Base-by-base conservation (phyloP, 106 monocot species). In the Phalaenopsis equestris region DNA sequence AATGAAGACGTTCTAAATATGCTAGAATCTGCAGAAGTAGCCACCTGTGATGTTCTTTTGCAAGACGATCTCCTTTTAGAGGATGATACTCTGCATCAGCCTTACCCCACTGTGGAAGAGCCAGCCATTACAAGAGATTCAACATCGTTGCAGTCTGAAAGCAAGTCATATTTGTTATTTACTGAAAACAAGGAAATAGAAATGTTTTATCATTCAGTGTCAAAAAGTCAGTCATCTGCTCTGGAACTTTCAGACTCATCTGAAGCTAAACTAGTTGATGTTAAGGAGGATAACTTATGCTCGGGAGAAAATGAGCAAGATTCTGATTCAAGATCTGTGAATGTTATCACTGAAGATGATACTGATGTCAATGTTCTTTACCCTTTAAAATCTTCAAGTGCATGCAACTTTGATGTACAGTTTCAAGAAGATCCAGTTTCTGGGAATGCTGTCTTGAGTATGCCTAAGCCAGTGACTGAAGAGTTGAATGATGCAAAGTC, bases 291-390 rank as follows among this genome's bases (percentile, higher is more conserved):
- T 72, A 24, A 55, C 57, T 6, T 73, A 76, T 79, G 9, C 75
- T 82, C 79, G 42, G 56, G 68, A 75, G 78, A 76, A 80, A 82
- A 70, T 58, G 65, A 84, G 82, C 76, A 85, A 78, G 49, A 76
- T 79, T 67, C 41, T 49, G 14, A 21, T 80, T 67, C 82, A 79
- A 75, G 74, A 41, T 76, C 76, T 76, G 49, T 12, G 21, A 49
- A 76, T 76, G 43, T 75, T 43, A n/a, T 45, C 18, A 76, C 15
- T 24, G 23, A 24, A 23, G 49, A 76, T 11, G 49, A 24, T 42
- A 49, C 10, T 52, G 49, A 76, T 49, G 21, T 10, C 10, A 6
- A 52, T 43, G 49, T 49, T 47, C 76, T 76, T 76, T 76, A 23
- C 76, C 11, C 14, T 17, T 49, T 76, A 24, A 42, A 45, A 10